Percentiles rank a stretch among this genome's conserved stretches.
Conservation (phyloP, 139 green algal genomes). For the Chlorella sp. region DNA sequence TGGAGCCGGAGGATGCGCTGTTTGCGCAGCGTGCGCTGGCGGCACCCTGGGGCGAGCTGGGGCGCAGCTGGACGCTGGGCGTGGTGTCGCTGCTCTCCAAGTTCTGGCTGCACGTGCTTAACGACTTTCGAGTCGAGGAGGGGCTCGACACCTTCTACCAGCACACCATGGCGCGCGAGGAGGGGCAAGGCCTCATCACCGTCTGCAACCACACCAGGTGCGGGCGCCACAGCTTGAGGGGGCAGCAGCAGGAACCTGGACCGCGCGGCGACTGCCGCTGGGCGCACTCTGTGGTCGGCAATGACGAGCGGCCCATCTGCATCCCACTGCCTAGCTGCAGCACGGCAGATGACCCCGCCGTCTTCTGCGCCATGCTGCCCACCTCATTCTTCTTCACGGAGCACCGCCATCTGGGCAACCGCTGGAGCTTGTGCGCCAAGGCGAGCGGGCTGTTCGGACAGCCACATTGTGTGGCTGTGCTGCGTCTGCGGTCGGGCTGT, state of each 20-base stretch:
- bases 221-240: too few relatives aligned
- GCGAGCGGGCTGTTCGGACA: too few relatives aligned
- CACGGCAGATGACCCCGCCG: slow-evolving; percentile 87
- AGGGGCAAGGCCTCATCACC: slow-evolving; percentile 69
- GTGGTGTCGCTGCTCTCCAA: slow-evolving; percentile 64
- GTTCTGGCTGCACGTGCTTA: slow-evolving; percentile 63
- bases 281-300: too few relatives aligned
- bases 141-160: slow-evolving; percentile 47
- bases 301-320: too few relatives aligned
- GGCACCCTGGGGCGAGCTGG: slow-evolving; percentile 70
- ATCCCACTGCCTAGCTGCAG: slow-evolving; percentile 65
- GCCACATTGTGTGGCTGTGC: too few relatives aligned
- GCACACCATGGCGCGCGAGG: slow-evolving; percentile 37
- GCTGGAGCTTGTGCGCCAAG: slow-evolving; percentile 87
- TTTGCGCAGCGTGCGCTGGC: slow-evolving; percentile 28
- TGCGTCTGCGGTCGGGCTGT: too few relatives aligned
- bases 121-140: slow-evolving; percentile 48
- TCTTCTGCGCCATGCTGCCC: slow-evolving; percentile 79
- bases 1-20: slow-evolving; percentile 38
- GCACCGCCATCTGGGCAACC: slow-evolving; percentile 58
- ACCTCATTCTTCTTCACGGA: slow-evolving; percentile 81
- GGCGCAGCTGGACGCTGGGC: slow-evolving; percentile 62
- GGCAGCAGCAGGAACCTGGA: too few relatives aligned
- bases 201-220: slow-evolving; percentile 85
- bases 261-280: too few relatives aligned